These are phyloP conservation scores for Theobroma grandiflorum DNA, from an alignment of 441 rosid species.

Conservation along the genomic window DNA sequence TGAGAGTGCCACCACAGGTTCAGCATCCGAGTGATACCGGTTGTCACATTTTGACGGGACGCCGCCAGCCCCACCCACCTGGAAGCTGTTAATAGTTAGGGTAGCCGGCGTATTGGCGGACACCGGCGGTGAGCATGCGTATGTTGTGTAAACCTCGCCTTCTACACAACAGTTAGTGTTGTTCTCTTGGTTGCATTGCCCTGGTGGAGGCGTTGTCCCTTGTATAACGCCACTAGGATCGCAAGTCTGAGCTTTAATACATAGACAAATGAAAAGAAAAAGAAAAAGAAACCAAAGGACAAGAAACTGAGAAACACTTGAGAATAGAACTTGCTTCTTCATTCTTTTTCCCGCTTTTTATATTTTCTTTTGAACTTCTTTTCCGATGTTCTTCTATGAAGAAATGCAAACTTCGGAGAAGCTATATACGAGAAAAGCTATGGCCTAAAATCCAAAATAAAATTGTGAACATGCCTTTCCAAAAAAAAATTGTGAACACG, in stretches of 20 bases:
- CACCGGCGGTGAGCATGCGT: constrained; percentile 25
- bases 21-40: constrained; percentile 19
- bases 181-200: constrained; percentile 26
- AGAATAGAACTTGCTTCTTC: constrained; percentile 28
- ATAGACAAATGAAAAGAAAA: background rate
- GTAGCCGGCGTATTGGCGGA: constrained; percentile 21
- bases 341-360: background rate
- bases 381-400: background rate
- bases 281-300: constrained; percentile 19
- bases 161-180: constrained; percentile 19
- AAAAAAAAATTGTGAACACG: background rate
- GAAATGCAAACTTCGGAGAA: background rate
- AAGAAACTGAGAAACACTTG: background rate
- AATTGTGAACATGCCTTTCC: background rate
- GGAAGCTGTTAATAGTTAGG: constrained; percentile 27
- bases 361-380: background rate
- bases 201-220: constrained; percentile 37
- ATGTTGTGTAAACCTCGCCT: constrained; percentile 18
- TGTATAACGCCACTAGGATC: constrained; percentile 26
- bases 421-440: constrained; percentile 11
- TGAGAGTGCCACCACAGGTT: constrained; percentile 25
- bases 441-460: background rate
- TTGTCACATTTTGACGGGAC: constrained; percentile 15
- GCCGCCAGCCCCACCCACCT: constrained; percentile 21
- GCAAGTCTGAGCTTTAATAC: constrained; percentile 32